Evolutionary conservation across 441 rosid species (phyloP), one percentile per base, ranked within the genome.

Genomic region (Croton laevigatus): DNA sequence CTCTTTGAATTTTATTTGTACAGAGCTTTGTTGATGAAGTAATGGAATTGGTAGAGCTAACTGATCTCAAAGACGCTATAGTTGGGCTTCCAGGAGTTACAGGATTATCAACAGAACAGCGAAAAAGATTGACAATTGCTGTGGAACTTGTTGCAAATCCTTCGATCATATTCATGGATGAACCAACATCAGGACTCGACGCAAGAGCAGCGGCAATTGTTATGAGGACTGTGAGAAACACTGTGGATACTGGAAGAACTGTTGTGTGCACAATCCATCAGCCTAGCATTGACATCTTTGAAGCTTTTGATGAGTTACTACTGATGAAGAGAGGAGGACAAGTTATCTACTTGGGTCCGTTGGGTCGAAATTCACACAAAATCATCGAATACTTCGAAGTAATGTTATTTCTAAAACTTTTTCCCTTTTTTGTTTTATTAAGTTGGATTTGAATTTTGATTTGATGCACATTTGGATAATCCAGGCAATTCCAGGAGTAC

Each of bases 321-420:
- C 80, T 94, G 22, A 59, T 90, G 82, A 91, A 91, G 65, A 81
- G 91, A 38, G 98, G 98, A 70, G 98, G 97, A 55, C 88, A 85
- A 71, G 90, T 83, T 61, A 91, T 94, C 37, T 94, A 82, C 69
- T 86, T 85, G 1, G 97, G 97, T 66, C 93, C 98, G 54, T 65
- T 94, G 17, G 97, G 97, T 58, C 86, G 74, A 64, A 81, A 90
- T 55, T 87, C 98, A 38, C 74, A 70, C 64, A 85, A 88, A 69
- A 71, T 94, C 53, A 76, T 89, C 40, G 81, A 82, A 57, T 94
- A 91, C 49, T 90, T 94, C 57, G 85, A 94, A 90, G 98, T 91
- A 75, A 8, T 14, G 32, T 32, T 58, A 7, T 12, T 23, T 53
- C 27, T 13, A 3, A 17, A 53, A 7, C 0, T 1, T 68, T 42